Percentiles rank a stretch among this genome's conserved stretches.
These are phyloP conservation scores for Pseudocercospora musae DNA, from an alignment of 2,329 filamentous ascomycete genomes.

Conservation along the genomic window DNA sequence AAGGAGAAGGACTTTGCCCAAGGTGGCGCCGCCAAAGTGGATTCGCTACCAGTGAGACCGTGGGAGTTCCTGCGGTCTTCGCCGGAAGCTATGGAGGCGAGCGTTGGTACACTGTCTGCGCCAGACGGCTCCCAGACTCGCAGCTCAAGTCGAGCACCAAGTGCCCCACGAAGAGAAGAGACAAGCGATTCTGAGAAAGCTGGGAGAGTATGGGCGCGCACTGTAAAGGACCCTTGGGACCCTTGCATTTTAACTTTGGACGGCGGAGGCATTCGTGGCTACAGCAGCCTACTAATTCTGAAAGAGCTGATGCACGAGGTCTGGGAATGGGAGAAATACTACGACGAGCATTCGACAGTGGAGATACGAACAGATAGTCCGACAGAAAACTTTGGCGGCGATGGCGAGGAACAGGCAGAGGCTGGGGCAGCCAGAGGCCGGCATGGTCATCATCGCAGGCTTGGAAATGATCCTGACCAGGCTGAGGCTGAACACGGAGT, in stretches of 20 bases:
- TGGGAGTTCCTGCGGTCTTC: constrained; percentile 31
- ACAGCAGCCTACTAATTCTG: constrained; percentile 50
- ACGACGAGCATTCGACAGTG: constrained; percentile 26
- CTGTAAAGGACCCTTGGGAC: constrained; percentile 47
- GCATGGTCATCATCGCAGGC: constrained; percentile 9
- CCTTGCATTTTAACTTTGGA: constrained; percentile 49
- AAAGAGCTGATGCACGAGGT: constrained; percentile 50
- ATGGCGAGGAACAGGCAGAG: constrained; percentile 16
- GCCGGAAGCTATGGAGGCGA: constrained; percentile 23
- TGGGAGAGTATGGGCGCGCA: constrained; percentile 43
- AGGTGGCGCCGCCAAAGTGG: constrained; percentile 28
- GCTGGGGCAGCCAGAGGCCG: constrained; percentile 18
- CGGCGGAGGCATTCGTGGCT: constrained; percentile 52
- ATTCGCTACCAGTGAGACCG: constrained; percentile 34
- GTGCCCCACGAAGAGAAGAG: constrained; percentile 29
- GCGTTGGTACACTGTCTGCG: constrained; percentile 21
- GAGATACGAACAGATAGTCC: constrained; percentile 21
- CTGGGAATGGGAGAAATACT: constrained; percentile 43
- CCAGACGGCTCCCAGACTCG: constrained; percentile 19
- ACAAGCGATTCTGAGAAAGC: constrained; percentile 40
- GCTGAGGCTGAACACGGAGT: constrained; percentile 20
- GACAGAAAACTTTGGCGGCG: constrained; percentile 7
- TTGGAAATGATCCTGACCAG: constrained; percentile 17
- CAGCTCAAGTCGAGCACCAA: constrained; percentile 27
- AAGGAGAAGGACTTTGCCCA: constrained; percentile 9